Evolutionary conservation across 768 basidiomycete species (phyloP).

Genomic region (Tremella mesenterica): DNA sequence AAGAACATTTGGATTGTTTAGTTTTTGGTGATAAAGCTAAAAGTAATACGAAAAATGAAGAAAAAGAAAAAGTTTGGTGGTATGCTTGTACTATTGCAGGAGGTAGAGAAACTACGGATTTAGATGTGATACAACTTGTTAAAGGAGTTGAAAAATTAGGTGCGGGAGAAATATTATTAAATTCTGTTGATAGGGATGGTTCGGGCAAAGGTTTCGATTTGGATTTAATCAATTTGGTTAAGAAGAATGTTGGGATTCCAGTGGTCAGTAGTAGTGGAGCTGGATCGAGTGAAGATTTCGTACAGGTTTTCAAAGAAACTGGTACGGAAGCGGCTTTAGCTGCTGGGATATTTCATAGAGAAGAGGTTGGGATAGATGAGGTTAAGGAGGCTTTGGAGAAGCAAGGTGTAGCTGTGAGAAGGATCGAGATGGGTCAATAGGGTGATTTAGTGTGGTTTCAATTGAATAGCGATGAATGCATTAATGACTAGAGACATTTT

Average conservation of each 20-base stretch:
- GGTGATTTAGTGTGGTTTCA: not conserved
- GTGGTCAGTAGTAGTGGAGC: conserved; percentile 94
- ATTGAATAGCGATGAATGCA: not conserved
- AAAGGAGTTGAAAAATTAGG: conserved; percentile 81
- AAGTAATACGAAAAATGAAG: conserved; percentile 48
- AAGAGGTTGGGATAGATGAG: conserved; percentile 70
- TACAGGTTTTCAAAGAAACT: conserved; percentile 72
- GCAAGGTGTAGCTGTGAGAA: conserved; percentile 27
- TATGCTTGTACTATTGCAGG: conserved; percentile 97
- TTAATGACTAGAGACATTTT: too few species aligned
- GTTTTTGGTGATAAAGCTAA: conserved; percentile 40
- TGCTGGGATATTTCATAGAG: conserved; percentile 92
- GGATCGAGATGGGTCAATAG: conserved; percentile 4
- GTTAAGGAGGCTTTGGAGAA: conserved; percentile 55
- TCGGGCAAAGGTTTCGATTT: conserved; percentile 85
- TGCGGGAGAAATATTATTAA: conserved; percentile 88
- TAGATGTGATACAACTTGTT: conserved; percentile 87
- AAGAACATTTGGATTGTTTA: conserved; percentile 49
- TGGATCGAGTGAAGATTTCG: conserved; percentile 70
- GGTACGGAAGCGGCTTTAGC: conserved; percentile 84
- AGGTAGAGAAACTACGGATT: conserved; percentile 68
- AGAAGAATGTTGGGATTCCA: conserved; percentile 69
- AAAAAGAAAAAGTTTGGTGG: conserved; percentile 82
- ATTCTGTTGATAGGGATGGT: conserved; percentile 94
- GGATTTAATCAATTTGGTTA: conserved; percentile 68